Base-by-base conservation (phyloP, 2,329 filamentous ascomycete species). In the Cryphonectria nitschkei region DNA sequence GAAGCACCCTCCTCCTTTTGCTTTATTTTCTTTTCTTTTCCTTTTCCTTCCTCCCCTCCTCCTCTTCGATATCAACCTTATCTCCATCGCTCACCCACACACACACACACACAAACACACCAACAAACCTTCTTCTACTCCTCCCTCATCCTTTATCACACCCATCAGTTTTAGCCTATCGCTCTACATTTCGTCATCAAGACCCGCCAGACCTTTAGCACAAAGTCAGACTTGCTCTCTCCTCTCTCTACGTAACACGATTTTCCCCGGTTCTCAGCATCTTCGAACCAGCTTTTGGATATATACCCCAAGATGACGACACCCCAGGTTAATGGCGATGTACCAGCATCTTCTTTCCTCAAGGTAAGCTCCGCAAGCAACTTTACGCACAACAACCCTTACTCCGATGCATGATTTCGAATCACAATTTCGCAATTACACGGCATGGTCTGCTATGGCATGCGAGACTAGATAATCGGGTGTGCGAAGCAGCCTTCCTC, bases 311-410 rank as follows among this genome's bases (percentile, higher is more conserved):
- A 70, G 41, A 82, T 82, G 81, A 71, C 76, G 58, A 70, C 77
- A 70, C 72, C 77, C 54, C 85, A 87, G 76, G 84, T 87, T 71
- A 87, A 87, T 76, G 85, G 85, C 77, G 84, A 87, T 71, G 78
- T 84, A 68, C 78, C 80, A 54, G 80, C 80, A 75, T 88, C 85
- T 65, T 84, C 83, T 69, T 87, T 87, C 76, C 68, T 88, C 69
- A 81, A 85, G 77, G 85, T 87, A 82, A 52, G 80, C 72, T 16
- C 32, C 19, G 8, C 29, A 29, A 14, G 14, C 32, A n/a, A 50
- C 19, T 29, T 34, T 19, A 9, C 14, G 13, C 16, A 19, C 8
- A 39, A 39, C 56, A 4, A 32, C 9, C 1, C 34, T 6, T 63
- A 8, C n/a, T 46, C n/a, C 26, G 3, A 2, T n/a, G 14, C n/a